Evolutionary conservation across 306 rosid species (phyloP).

Genomic region (Cicer yamashitae): DNA sequence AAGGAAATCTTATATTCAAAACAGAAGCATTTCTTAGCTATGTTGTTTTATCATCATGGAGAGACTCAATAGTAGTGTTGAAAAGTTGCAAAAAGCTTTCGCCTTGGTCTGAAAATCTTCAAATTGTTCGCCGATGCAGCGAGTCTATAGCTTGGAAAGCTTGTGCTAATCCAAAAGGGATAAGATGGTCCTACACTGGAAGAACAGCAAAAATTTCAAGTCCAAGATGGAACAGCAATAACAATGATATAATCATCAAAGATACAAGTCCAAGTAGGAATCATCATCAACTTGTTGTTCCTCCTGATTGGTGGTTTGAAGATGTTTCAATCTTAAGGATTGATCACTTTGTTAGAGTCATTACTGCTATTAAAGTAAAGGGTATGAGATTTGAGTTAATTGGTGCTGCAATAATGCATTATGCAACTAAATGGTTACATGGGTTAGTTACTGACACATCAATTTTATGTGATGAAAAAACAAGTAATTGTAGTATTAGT

Average conservation of each 20-base stretch:
- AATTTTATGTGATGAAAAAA: conserved; percentile 65
- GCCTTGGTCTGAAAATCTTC: conserved; percentile 96
- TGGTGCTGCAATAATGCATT: conserved; percentile 86
- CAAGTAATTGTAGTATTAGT: conserved; percentile 55
- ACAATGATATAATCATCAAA: conserved; percentile 47
- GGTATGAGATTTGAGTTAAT: conserved; percentile 87
- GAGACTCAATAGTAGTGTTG: conserved; percentile 89
- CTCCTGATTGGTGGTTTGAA: conserved; percentile 99
- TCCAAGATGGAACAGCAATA: conserved; percentile 66
- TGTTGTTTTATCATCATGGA: conserved; percentile 95
- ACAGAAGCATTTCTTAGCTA: conserved; percentile 98
- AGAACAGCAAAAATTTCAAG: conserved; percentile 66
- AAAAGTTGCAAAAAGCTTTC: conserved; percentile 95
- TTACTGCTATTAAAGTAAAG: conserved; percentile 92
- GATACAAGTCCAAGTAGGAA: conserved; percentile 85
- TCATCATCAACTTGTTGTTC: conserved; percentile 59
- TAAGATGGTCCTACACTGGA: conserved; percentile 92
- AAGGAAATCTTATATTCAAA: conserved; percentile 96
- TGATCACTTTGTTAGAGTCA: conserved; percentile 92
- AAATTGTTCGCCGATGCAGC: conserved; percentile 90
- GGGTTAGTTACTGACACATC: conserved; percentile 59
- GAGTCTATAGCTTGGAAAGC: conserved; percentile 99
- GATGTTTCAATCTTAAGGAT: conserved; percentile 89
- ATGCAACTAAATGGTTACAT: conserved; percentile 87
- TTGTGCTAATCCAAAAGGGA: conserved; percentile 97